Evolutionary conservation across 2,329 filamentous ascomycete genomes (phyloP), one percentile per base, ranked within the genome.

Genomic region (Penicillium vulpinum): DNA sequence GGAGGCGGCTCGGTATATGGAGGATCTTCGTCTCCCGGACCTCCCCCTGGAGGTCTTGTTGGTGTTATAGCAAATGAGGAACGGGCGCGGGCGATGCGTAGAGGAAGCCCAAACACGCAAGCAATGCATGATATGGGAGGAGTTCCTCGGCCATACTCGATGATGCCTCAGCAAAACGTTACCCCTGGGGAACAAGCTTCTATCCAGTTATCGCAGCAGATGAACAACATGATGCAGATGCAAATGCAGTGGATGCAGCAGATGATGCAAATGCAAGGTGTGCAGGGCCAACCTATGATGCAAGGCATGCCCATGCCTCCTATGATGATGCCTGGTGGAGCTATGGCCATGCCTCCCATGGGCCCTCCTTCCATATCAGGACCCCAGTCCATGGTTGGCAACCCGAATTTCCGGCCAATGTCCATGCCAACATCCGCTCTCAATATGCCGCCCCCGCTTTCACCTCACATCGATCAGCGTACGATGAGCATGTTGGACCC

Each of bases 221-320:
- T 93, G 90, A 83, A 85, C 54, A 88, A 91, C 67, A 92, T 93
- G 76, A 92, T 93, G 89, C 88, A 92, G 70, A 91, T 94, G 88
- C 91, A 96, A 72, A 92, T 95, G 88, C 90, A 95, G 71, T 92
- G 92, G 76, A 93, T 95, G 88, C 89, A 92, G 67, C 77, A 79
- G 62, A 80, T 81, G 77, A 77, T 79, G 69, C 73, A 76, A 39
- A 88, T 91, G 85, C 89, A 91, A 83, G 80, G 73, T 24, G 68
- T 71, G 54, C 74, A 74, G 41, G 64, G 59, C 22, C 62, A 69
- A 51, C 64, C 69, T 21, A 66, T 67, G 46, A 72, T 70, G 63
- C 67, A 64, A 33, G 69, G 57, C 31, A 64, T 68, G 63, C 56
- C 40, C 21, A 56, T 59, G 40, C 57, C 62, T 18, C 61, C 57